phyloP scores from a whole-genome alignment of 169 alveolate species.

The Toxoplasma gondii region DNA sequence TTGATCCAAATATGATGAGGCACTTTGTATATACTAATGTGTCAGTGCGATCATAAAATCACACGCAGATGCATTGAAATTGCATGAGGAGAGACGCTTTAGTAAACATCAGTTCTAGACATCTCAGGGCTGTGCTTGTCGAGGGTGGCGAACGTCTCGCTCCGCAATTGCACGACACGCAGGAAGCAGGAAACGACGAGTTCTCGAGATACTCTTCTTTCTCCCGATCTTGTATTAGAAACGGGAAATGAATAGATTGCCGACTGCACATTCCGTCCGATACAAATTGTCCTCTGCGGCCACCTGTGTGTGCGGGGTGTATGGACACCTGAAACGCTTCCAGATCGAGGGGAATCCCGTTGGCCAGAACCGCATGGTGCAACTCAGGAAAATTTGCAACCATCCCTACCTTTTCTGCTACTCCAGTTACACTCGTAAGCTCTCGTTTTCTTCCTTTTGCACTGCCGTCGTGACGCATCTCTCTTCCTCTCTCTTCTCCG shows the following conservation, averaged over 20 bases:
- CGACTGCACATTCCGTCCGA: neutral
- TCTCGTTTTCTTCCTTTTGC: neutral
- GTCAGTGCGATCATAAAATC: too few relatives aligned
- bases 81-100: too few relatives aligned
- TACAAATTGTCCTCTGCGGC: neutral
- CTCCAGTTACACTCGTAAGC: slow-evolving; percentile 79
- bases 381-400: slow-evolving; percentile 92
- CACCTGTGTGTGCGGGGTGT: slow-evolving; percentile 13
- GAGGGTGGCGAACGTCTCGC: neutral
- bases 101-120: too few relatives aligned
- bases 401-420: slow-evolving; percentile 93
- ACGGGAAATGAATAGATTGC: too few relatives aligned
- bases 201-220: neutral
- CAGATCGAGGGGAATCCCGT: slow-evolving; percentile 72
- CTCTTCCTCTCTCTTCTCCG: neutral
- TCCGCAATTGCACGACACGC: neutral
- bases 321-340: slow-evolving; percentile 56
- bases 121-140: too few relatives aligned
- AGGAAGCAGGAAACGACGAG: too few relatives aligned
- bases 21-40: too few relatives aligned
- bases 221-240: too few relatives aligned
- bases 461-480: slow-evolving; percentile 2
- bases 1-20: too few relatives aligned
- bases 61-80: too few relatives aligned
- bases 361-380: slow-evolving; percentile 90